Percentiles rank a stretch among this genome's conserved stretches.
phyloP scores from a whole-genome alignment of 495 filamentous ascomycete genomes.

The Aspergillus nanangensis region DNA sequence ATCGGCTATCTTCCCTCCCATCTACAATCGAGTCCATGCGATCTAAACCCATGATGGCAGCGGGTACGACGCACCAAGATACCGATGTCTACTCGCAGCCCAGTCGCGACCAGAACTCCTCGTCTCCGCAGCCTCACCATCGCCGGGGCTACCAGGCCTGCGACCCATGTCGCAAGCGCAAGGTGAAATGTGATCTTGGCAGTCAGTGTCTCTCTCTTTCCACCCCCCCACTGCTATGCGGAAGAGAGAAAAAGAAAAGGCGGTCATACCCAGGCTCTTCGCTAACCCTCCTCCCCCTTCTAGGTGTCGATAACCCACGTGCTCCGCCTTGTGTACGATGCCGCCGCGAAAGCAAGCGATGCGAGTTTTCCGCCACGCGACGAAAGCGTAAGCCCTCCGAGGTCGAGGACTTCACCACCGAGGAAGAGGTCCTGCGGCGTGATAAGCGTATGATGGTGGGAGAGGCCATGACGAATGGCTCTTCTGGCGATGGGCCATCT shows the following conservation, averaged over 20 bases:
- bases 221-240: no score
- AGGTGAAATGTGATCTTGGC: conserved; percentile 90
- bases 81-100: conserved; percentile 13
- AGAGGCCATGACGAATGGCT: conserved; percentile 28
- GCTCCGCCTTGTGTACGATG: conserved; percentile 94
- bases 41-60: conserved; percentile 21
- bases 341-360: conserved; percentile 87
- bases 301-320: conserved; percentile 81
- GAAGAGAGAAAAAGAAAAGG: no score
- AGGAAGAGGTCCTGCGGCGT: conserved; percentile 42
- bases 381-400: conserved; percentile 80
- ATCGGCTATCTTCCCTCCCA: conserved; percentile 29
- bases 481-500: conserved; percentile 21
- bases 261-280: neutral
- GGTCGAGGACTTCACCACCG: conserved; percentile 51
- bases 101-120: conserved; percentile 20
- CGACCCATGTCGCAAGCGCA: conserved; percentile 85
- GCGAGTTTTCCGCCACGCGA: conserved; percentile 93
- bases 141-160: conserved; percentile 81
- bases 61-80: conserved; percentile 12
- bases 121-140: conserved; percentile 46
- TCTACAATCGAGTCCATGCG: conserved; percentile 22
- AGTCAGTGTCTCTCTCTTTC: conserved; percentile 36
- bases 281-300: neutral
- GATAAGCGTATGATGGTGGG: conserved; percentile 49